Evolutionary conservation across 2,329 filamentous ascomycete species (phyloP), one percentile per base, ranked within the genome.

Genomic region (Aspergillus caelatus): DNA sequence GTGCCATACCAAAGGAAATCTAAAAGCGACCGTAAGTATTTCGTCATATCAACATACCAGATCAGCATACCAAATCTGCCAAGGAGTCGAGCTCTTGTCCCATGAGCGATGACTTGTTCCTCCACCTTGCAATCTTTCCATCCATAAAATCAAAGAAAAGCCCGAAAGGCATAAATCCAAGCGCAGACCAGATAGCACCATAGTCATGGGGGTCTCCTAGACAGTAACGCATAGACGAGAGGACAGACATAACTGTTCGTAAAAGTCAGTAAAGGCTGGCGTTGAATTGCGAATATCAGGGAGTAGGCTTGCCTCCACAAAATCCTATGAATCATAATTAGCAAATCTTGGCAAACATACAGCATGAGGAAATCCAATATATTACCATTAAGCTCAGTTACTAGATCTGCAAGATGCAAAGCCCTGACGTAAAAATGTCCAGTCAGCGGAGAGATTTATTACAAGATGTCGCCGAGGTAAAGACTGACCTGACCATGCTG

Each of bases 81-180:
- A 99, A 85, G 8, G 94, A 98, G 79, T 99, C 95, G 61, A 99
- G 83, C 80, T 99, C 95, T 79, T 97, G 94, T 14, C 95, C 95
- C 94, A 99, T 98, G 76, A 99, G 84, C 72, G 92, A 96, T 73
- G 92, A 95, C 89, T 97, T 99, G 81, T 93, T 91, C 77, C 95
- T 89, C 95, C 95, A 98, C 68, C 95, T 86, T 67, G 95, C 95
- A 61, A 99, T 94, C 77, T 94, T 95, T 75, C 95, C 95, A 78
- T 99, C 95, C 85, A 98, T 93, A 76, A 97, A 96, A 79, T 99
- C 95, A 78, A 98, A 98, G 83, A 98, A 97, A 14, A 98, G 84
- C 6, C 93, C 94, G 64, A 97, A 92, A 0, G 94, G 94, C 79
- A 98, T 91, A 79, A 97, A 92, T 5, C 83, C 87, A 56, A 99